Conservation (phyloP, 257 asterid species). For the Nicotiana benthamiana region DNA sequence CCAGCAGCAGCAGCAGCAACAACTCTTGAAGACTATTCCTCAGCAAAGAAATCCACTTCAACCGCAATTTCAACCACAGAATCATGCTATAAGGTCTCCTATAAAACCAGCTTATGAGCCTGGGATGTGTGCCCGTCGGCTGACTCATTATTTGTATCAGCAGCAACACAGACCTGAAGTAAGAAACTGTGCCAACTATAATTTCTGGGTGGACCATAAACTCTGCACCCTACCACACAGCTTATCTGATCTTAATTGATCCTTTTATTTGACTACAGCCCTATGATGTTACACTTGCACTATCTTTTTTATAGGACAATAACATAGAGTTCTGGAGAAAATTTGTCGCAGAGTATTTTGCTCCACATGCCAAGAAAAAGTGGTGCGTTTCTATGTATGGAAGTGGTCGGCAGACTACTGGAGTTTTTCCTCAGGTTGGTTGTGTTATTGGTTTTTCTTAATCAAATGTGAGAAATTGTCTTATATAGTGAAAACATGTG, state of each 20-base stretch:
- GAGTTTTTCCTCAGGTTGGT: constrained; percentile 92
- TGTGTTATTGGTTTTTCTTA: background rate
- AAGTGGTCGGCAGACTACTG: constrained; percentile 86
- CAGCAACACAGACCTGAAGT: constrained; percentile 96
- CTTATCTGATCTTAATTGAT: background rate
- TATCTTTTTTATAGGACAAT: constrained; percentile 52
- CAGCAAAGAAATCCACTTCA: constrained; percentile 69
- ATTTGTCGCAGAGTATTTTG: constrained; percentile 80
- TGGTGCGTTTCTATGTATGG: constrained; percentile 99
- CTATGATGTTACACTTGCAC: background rate
- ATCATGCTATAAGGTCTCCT: constrained; percentile 50
- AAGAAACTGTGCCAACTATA: constrained; percentile 13
- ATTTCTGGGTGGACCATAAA: background rate
- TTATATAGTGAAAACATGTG: background rate
- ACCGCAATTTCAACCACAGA: constrained; percentile 61
- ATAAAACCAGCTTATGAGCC: constrained; percentile 82
- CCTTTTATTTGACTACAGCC: background rate
- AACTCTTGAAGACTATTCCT: constrained; percentile 63
- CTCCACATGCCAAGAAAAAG: constrained; percentile 90
- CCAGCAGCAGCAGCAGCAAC: constrained; percentile 79
- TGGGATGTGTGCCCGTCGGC: constrained; percentile 93
- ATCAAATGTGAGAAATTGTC: background rate
- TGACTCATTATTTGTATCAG: constrained; percentile 93
- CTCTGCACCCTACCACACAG: background rate
- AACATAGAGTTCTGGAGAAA: constrained; percentile 86